Evolutionary conservation across 805 yeast species (phyloP).

Genomic region (Debaryomyces tyrocola): DNA sequence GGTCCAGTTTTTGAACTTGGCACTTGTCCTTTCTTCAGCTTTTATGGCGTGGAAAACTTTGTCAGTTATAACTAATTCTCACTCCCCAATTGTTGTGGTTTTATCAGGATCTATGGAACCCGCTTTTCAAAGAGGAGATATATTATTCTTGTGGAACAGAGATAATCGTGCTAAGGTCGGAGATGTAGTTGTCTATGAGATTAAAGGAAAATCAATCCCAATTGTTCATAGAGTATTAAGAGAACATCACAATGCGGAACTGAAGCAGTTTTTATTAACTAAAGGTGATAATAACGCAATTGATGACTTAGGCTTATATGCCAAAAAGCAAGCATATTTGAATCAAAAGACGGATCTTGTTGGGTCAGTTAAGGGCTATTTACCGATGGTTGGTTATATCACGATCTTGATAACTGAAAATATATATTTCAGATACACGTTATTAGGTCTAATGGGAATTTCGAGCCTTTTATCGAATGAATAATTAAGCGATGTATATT

Average conservation of each 20-base stretch:
- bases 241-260: slow-evolving; percentile 59
- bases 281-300: slow-evolving; percentile 96
- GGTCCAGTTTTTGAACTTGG: slow-evolving; percentile 66
- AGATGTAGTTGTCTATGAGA: slow-evolving; percentile 90
- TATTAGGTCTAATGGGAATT: slow-evolving; percentile 73
- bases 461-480: slow-evolving; percentile 55
- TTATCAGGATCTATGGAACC: slow-evolving; percentile 99
- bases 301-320: slow-evolving; percentile 86
- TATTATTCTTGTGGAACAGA: slow-evolving; percentile 88
- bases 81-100: slow-evolving; percentile 94
- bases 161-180: slow-evolving; percentile 70
- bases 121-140: slow-evolving; percentile 97
- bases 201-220: slow-evolving; percentile 79
- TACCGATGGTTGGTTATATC: slow-evolving; percentile 87
- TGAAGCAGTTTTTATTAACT: slow-evolving; percentile 73
- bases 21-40: slow-evolving; percentile 83
- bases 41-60: slow-evolving; percentile 89
- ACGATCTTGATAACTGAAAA: slow-evolving; percentile 92
- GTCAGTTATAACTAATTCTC: slow-evolving; percentile 72
- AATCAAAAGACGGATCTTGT: slow-evolving; percentile 76
- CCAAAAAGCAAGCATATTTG: slow-evolving; percentile 71
- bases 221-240: slow-evolving; percentile 94
- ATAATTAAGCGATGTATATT: slow-evolving; percentile 4
- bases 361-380: slow-evolving; percentile 89
- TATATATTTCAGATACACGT: slow-evolving; percentile 72